A percentile compares a stretch with the other conserved stretches of the same genome.
Conservation (phyloP, 2,329 filamentous ascomycete species). For the Knufia petricola region DNA sequence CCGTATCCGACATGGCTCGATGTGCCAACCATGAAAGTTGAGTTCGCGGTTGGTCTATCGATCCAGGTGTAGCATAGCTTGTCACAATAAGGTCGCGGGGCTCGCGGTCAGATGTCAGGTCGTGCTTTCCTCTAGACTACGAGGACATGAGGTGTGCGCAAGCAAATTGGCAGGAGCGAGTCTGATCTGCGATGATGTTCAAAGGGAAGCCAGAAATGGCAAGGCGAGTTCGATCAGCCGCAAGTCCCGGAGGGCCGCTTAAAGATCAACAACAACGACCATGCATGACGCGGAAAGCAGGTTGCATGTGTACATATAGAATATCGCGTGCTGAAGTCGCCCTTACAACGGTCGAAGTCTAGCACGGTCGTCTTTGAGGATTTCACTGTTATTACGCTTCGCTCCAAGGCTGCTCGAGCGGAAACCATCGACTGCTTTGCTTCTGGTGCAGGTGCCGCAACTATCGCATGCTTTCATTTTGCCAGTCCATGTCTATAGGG, state of each 20-base stretch:
- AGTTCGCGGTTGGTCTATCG: background rate
- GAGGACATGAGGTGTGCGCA: no score
- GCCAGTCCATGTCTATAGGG: slow-evolving; percentile 1
- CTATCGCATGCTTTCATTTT: background rate
- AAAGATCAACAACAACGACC: no score
- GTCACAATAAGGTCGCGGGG: no score
- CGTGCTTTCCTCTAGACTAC: no score
- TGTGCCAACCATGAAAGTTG: background rate
- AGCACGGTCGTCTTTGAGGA: background rate
- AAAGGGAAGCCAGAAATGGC: no score
- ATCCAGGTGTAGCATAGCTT: background rate
- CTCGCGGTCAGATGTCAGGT: no score
- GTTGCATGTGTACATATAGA: no score
- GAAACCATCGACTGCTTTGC: background rate
- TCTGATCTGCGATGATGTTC: no score
- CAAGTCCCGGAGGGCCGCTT: no score
- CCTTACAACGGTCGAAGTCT: slow-evolving; percentile 2
- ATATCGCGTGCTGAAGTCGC: background rate
- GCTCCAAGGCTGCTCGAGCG: slow-evolving; percentile 2
- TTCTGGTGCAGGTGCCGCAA: background rate
- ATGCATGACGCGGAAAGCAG: no score
- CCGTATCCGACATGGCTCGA: slow-evolving; percentile 20
- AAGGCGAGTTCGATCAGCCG: no score
- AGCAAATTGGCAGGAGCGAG: no score
- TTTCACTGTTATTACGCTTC: background rate